These are phyloP conservation scores for Phaeolepiota aurea DNA, from an alignment of 768 basidiomycete species.

Conservation along the genomic window DNA sequence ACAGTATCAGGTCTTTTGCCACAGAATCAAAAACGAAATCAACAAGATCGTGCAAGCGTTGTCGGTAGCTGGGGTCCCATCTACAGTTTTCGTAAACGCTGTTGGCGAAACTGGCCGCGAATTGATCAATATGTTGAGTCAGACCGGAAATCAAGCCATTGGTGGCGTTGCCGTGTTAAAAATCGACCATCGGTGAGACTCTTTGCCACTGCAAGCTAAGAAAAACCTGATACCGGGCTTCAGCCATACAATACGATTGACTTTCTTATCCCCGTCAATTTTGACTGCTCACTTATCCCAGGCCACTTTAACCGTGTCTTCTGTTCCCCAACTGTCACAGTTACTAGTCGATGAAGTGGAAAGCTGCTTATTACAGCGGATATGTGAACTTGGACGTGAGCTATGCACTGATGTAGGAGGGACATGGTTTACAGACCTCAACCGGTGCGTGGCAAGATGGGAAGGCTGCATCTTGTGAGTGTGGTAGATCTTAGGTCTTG, in stretches of 20 bases:
- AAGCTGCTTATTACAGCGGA: slow-evolving; percentile 55
- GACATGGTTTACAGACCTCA: slow-evolving; percentile 73
- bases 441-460: slow-evolving; percentile 72
- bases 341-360: slow-evolving; percentile 75
- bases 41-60: slow-evolving; percentile 40
- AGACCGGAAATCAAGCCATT: slow-evolving; percentile 30
- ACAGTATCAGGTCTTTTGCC: slow-evolving; percentile 73
- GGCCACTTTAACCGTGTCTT: slow-evolving; percentile 65
- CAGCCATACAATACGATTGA: slow-evolving; percentile 71
- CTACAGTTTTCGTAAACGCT: slow-evolving; percentile 48
- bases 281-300: slow-evolving; percentile 75
- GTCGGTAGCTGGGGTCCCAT: slow-evolving; percentile 42
- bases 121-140: slow-evolving; percentile 42
- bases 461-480: slow-evolving; percentile 71
- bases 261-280: slow-evolving; percentile 67
- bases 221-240: slow-evolving; percentile 1
- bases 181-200: slow-evolving; percentile 54
- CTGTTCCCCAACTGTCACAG: slow-evolving; percentile 68
- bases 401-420: slow-evolving; percentile 46
- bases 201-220: no score
- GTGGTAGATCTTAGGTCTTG: not conserved
- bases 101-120: slow-evolving; percentile 62
- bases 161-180: slow-evolving; percentile 70
- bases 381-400: slow-evolving; percentile 58
- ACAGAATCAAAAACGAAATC: slow-evolving; percentile 52